These are phyloP conservation scores for Talaromyces sp. DNA, from an alignment of 2,329 filamentous ascomycete genomes.

Conservation along the genomic window DNA sequence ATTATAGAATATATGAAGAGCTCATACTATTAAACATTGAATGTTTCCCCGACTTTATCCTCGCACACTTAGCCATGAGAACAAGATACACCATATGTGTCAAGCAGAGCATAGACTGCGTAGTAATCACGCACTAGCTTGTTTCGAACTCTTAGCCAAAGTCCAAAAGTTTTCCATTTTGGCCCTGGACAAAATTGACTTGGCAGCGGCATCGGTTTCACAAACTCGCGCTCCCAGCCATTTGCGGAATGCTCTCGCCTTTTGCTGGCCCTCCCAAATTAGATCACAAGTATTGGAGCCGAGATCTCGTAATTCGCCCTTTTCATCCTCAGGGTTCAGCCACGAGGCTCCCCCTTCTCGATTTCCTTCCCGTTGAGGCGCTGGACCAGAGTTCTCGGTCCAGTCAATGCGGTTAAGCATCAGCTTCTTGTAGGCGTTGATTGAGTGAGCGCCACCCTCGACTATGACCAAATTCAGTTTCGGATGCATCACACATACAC, in stretches of 20 bases:
- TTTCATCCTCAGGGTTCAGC: conserved; percentile 73
- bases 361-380: conserved; percentile 26
- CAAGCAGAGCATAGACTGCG: not conserved
- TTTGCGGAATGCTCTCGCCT: conserved; percentile 72
- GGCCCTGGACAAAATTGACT: conserved; percentile 68
- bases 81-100: not conserved
- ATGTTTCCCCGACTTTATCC: not conserved
- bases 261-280: conserved; percentile 87
- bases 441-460: conserved; percentile 80
- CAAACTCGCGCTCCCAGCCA: conserved; percentile 82
- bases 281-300: conserved; percentile 74
- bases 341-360: conserved; percentile 61
- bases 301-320: conserved; percentile 74
- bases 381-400: conserved; percentile 77
- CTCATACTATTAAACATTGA: not conserved
- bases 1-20: not conserved
- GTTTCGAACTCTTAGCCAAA: conserved; percentile 65
- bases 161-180: conserved; percentile 98
- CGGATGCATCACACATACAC: conserved; percentile 87
- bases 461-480: conserved; percentile 84
- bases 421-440: conserved; percentile 81
- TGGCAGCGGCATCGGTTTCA: conserved; percentile 84
- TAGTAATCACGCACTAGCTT: not conserved
- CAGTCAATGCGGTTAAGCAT: conserved; percentile 93
- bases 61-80: no score